Percentiles rank a stretch among this genome's conserved stretches.
Conservation (phyloP, 2,329 filamentous ascomycete genomes). For the Aureobasidium sp. region DNA sequence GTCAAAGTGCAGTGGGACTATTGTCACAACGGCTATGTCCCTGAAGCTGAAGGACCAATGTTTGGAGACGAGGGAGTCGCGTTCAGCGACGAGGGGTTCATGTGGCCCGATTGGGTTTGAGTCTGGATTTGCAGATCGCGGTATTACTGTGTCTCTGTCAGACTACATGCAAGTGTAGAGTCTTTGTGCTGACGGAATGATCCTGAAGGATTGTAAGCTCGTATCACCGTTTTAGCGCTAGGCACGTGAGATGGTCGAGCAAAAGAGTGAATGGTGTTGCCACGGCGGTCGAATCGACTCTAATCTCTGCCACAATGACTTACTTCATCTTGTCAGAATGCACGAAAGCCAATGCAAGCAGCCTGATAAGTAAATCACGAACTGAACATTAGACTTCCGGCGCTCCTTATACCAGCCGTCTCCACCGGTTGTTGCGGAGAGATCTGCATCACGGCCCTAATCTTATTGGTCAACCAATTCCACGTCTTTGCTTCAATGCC, state of each 20-base stretch:
- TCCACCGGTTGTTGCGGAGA: background rate
- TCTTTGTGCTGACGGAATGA: background rate
- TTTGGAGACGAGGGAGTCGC: background rate
- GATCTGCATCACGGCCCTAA: background rate
- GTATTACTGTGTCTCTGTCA: background rate
- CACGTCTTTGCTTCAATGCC: background rate
- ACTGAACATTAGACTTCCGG: background rate
- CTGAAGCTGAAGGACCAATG: constrained; percentile 15
- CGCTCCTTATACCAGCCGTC: background rate
- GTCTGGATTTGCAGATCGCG: background rate
- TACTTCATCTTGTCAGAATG: background rate
- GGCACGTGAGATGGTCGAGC: background rate
- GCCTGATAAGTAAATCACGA: too few relatives aligned
- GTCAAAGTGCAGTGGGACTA: constrained; percentile 39
- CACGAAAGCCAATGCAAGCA: too few relatives aligned
- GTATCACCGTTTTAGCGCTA: background rate
- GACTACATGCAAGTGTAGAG: background rate
- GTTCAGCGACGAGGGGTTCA: background rate
- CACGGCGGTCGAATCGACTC: background rate
- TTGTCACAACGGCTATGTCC: constrained; percentile 15
- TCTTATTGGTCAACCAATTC: background rate
- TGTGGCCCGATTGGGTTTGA: constrained; percentile 11
- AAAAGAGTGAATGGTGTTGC: background rate
- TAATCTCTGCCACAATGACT: background rate
- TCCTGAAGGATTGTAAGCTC: background rate